These are phyloP conservation scores for Omphalotus guepiniiformis DNA, from an alignment of 768 basidiomycete genomes.

Conservation along the genomic window DNA sequence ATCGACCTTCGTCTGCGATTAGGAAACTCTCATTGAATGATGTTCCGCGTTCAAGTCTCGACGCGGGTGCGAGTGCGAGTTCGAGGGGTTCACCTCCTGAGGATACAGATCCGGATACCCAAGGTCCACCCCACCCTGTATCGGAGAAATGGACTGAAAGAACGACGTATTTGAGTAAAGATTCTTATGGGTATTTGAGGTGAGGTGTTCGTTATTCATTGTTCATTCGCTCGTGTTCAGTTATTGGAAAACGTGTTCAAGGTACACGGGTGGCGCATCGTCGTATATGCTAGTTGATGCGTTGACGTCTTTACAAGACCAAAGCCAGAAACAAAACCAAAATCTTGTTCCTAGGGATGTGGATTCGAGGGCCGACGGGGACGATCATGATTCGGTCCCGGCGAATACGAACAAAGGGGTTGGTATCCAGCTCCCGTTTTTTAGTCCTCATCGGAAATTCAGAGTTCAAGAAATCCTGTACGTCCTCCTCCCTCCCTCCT, in stretches of 20 bases:
- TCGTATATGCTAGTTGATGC: constrained; percentile 16
- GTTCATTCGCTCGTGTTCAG: neutral
- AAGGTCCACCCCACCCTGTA: too few species aligned
- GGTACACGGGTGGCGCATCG: constrained; percentile 14
- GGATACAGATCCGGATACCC: too few species aligned
- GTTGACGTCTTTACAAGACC: constrained; percentile 11
- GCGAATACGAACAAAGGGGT: too few species aligned
- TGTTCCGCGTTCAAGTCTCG: too few species aligned
- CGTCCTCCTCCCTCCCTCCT: neutral
- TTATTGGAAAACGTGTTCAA: constrained; percentile 6
- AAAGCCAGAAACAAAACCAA: neutral
- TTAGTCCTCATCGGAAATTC: constrained; percentile 9
- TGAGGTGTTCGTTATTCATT: neutral
- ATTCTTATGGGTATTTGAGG: constrained; percentile 17
- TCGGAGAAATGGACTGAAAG: constrained; percentile 15
- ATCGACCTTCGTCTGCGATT: constrained; percentile 11
- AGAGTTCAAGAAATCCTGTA: constrained; percentile 10
- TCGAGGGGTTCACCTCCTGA: too few species aligned
- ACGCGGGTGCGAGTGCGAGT: too few species aligned
- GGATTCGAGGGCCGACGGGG: too few species aligned
- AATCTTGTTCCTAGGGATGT: too few species aligned
- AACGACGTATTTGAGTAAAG: constrained; percentile 15
- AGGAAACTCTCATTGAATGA: constrained; percentile 5
- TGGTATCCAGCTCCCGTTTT: constrained; percentile 12
- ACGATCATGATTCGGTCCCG: too few species aligned